Percentiles rank a stretch among this genome's conserved stretches.
Conservation (phyloP, 23 red algal genomes). For the Gracilaria gracilis region DNA sequence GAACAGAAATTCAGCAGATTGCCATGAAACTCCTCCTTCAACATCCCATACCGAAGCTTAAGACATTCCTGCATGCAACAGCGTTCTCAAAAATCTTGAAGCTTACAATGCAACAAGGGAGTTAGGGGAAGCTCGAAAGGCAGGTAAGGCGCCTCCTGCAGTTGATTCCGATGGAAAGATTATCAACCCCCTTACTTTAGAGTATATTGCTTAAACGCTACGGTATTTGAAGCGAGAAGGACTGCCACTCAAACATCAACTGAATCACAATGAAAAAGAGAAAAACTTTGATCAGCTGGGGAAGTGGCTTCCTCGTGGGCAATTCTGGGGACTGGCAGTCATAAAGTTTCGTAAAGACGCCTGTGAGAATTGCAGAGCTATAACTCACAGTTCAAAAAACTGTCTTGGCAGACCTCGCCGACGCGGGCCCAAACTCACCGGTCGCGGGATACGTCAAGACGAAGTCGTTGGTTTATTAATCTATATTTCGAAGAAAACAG, state of each 20-base stretch:
- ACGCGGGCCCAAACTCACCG: conserved; percentile 68
- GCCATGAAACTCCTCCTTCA: neutral
- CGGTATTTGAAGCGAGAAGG: conserved; percentile 80
- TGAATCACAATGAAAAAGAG: conserved; percentile 64
- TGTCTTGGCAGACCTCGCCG: conserved; percentile 86
- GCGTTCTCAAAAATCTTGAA: conserved; percentile 69
- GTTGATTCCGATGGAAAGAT: conserved; percentile 90
- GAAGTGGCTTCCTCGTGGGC: conserved; percentile 81
- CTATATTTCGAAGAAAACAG: conserved; percentile 88
- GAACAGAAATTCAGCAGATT: too few relatives aligned
- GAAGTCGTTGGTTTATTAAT: conserved; percentile 71
- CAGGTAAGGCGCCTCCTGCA: conserved; percentile 80
- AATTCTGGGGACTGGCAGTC: conserved; percentile 52
- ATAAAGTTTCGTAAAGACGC: conserved; percentile 76
- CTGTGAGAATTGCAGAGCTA: conserved; percentile 92
- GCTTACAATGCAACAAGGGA: conserved; percentile 89
- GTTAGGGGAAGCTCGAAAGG: conserved; percentile 89
- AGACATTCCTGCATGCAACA: conserved; percentile 68
- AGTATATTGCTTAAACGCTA: conserved; percentile 90
- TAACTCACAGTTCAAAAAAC: conserved; percentile 74
- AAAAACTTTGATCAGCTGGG: conserved; percentile 68
- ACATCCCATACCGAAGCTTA: neutral
- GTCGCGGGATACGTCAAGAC: conserved; percentile 62
- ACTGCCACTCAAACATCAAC: conserved; percentile 88
- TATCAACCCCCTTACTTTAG: conserved; percentile 94